A percentile compares a stretch with the other conserved stretches of the same genome.
Conservation (phyloP, 179 eudicot genomes). For the Heliamphora ciliata region DNA sequence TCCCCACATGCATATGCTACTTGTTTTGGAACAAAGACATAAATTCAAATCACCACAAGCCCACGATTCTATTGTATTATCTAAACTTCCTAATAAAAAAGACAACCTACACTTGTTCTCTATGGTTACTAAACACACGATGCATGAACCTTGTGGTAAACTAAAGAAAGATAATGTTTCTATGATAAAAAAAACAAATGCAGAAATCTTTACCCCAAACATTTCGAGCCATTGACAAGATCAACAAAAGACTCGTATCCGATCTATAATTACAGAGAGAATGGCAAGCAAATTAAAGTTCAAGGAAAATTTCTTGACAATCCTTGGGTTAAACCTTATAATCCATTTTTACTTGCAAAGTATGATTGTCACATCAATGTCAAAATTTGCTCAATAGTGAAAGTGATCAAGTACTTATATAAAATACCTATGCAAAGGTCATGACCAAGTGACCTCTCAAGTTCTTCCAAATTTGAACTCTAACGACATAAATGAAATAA, state of each 20-base stretch:
- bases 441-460: not conserved
- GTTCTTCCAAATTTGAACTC: too few species aligned
- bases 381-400: not conserved
- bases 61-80: too few species aligned
- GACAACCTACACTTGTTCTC: too few species aligned
- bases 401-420: not conserved
- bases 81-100: not conserved
- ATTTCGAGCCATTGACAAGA: not conserved
- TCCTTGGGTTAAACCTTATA: not conserved
- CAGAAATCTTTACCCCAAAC: not conserved
- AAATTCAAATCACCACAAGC: too few species aligned
- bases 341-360: not conserved
- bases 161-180: not conserved
- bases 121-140: not conserved
- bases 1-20: too few species aligned
- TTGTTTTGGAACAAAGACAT: too few species aligned
- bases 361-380: not conserved
- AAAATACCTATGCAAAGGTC: not conserved
- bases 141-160: conserved; percentile 6
- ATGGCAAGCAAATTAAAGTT: not conserved
- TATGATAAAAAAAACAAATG: not conserved
- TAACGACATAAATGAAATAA: too few species aligned
- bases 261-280: too few species aligned
- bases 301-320: not conserved
- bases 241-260: not conserved